phyloP scores from a whole-genome alignment of 1,139 yeast genomes.

The Geotrichum fermentans region DNA sequence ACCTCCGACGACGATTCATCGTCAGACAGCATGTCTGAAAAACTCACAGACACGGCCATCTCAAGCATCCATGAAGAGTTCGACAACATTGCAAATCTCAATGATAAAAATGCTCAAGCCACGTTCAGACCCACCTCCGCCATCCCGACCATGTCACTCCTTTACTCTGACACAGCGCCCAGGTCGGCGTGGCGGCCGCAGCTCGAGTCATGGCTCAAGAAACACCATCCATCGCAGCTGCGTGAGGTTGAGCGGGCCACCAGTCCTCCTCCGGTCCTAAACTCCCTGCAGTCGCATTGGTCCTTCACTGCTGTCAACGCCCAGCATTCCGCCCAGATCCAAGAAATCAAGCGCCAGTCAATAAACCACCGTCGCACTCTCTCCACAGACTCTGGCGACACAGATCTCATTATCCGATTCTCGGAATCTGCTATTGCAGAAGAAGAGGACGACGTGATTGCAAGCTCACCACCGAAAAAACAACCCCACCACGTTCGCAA shows the following conservation, averaged over 20 bases:
- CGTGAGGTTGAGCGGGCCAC: conserved; percentile 21
- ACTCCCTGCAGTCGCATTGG: conserved; percentile 19
- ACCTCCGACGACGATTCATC: conserved; percentile 3
- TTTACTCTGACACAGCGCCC: conserved; percentile 42
- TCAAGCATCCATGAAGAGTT: conserved; percentile 10
- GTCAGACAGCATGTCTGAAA: conserved; percentile 5
- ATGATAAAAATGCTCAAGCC: not conserved
- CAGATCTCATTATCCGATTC: conserved; percentile 4
- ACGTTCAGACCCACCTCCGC: conserved; percentile 6
- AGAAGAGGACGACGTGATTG: conserved; percentile 6
- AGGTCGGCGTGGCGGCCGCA: conserved; percentile 39
- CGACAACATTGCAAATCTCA: not conserved
- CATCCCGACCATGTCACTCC: conserved; percentile 24
- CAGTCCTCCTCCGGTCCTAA: conserved; percentile 18
- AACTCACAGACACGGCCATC: conserved; percentile 4
- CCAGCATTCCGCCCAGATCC: conserved; percentile 14
- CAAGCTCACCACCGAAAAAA: conserved; percentile 4
- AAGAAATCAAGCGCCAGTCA: conserved; percentile 12
- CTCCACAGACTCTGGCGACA: conserved; percentile 10
- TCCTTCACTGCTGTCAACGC: conserved; percentile 14
- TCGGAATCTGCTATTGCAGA: conserved; percentile 9
- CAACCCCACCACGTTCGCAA: conserved; percentile 10
- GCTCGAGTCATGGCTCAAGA: conserved; percentile 37
- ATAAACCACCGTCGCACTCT: conserved; percentile 5
- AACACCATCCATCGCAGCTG: conserved; percentile 21